phyloP scores from a whole-genome alignment of 768 basidiomycete species.

The Clitopilus passeckerianus region DNA sequence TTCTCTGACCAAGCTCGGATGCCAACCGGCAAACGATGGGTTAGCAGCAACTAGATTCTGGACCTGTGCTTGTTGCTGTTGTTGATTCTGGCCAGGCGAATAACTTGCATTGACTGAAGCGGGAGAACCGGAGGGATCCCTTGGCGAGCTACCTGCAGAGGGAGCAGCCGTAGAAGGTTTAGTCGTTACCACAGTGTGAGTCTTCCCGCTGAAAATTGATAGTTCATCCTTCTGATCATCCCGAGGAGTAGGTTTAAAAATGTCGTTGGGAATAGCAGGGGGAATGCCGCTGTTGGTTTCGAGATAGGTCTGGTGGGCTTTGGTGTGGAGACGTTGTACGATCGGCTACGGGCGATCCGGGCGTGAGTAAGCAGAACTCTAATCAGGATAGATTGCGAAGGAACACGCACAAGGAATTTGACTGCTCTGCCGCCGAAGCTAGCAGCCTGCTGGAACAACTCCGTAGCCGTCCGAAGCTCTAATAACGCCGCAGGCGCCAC shows the following conservation, averaged over 20 bases:
- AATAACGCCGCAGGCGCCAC: conserved; percentile 66
- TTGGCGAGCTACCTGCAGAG: conserved; percentile 17
- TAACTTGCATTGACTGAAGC: not conserved
- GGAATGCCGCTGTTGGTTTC: conserved; percentile 44
- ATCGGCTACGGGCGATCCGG: conserved; percentile 45
- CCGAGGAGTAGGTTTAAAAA: conserved; percentile 46
- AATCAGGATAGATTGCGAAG: not conserved
- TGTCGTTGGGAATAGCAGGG: conserved; percentile 44
- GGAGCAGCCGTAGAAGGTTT: not conserved
- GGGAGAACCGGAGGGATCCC: conserved; percentile 23
- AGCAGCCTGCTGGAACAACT: conserved; percentile 63
- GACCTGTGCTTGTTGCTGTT: not conserved
- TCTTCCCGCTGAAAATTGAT: conserved; percentile 73
- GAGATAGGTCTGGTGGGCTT: conserved; percentile 51
- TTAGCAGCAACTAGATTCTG: conserved; percentile 25
- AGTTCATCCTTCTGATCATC: conserved; percentile 61
- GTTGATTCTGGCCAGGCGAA: not conserved
- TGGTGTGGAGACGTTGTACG: conserved; percentile 51
- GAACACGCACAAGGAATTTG: conserved; percentile 58
- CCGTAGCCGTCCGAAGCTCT: conserved; percentile 57
- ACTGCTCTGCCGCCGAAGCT: conserved; percentile 58
- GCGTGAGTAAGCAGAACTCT: no score
- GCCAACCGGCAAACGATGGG: conserved; percentile 41
- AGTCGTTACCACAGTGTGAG: conserved; percentile 40
- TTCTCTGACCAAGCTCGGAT: conserved; percentile 53